Evolutionary conservation across 306 rosid species (phyloP).

Genomic region (Dalbergia oliveri): DNA sequence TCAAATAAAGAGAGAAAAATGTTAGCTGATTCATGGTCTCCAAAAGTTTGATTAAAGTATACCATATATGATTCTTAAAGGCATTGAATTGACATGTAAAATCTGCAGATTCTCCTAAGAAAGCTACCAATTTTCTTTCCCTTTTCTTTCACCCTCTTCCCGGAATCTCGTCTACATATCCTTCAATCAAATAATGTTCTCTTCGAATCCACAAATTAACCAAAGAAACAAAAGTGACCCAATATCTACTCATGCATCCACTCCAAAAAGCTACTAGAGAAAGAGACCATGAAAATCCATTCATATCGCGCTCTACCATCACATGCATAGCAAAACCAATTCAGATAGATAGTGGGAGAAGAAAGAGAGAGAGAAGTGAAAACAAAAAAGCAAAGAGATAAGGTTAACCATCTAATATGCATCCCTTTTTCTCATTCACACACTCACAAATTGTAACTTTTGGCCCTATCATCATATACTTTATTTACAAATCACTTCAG

Average conservation of each 20-base stretch:
- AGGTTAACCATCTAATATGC: conserved; percentile 41
- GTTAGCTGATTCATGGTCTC: conserved; percentile 43
- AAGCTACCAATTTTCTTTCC: conserved; percentile 36
- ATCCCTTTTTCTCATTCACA: conserved; percentile 46
- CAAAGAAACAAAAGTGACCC: conserved; percentile 52
- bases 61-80: conserved; percentile 47
- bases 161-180: conserved; percentile 52
- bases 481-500: conserved; percentile 49
- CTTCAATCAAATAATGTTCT: conserved; percentile 29
- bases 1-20: conserved; percentile 38
- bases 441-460: conserved; percentile 47
- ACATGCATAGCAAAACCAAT: conserved; percentile 47
- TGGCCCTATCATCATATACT: conserved; percentile 49
- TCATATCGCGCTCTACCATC: conserved; percentile 19
- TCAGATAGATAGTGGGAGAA: conserved; percentile 28
- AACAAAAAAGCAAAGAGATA: conserved; percentile 41
- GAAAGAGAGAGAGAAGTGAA: conserved; percentile 5
- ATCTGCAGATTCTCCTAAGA: conserved; percentile 50
- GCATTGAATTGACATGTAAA: conserved; percentile 51
- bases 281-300: conserved; percentile 39
- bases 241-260: conserved; percentile 57
- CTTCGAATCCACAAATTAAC: conserved; percentile 35
- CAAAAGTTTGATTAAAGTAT: conserved; percentile 42
- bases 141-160: conserved; percentile 33
- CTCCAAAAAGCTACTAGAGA: conserved; percentile 54